phyloP scores from a whole-genome alignment of 2,329 filamentous ascomycete genomes.

The Albophoma yamanashiensis region DNA sequence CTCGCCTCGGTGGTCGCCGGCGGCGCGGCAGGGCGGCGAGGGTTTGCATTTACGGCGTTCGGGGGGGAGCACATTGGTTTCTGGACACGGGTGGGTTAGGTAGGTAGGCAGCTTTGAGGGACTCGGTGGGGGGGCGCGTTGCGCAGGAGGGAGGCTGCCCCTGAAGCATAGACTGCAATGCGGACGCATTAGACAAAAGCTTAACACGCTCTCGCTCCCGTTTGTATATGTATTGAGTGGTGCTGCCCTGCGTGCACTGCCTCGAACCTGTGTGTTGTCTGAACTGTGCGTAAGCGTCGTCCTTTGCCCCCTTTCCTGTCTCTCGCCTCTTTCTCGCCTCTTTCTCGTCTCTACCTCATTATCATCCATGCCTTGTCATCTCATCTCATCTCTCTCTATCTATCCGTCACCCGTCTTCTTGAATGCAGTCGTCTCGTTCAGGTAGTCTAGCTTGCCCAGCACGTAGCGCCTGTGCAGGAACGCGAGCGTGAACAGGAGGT shows the following conservation, averaged over 20 bases:
- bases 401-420: background rate
- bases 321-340: too few relatives aligned
- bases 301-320: background rate
- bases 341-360: background rate
- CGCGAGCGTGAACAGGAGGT: conserved; percentile 11
- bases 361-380: background rate
- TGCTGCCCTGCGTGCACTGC: background rate
- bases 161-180: background rate
- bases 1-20: too few relatives aligned
- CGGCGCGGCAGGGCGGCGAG: background rate
- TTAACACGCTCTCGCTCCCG: background rate
- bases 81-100: background rate
- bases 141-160: background rate
- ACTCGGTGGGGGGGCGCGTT: background rate
- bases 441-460: conserved; percentile 16
- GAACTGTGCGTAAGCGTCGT: background rate
- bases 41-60: background rate
- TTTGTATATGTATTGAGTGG: background rate
- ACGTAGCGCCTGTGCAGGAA: conserved; percentile 13
- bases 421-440: conserved; percentile 11
- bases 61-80: background rate
- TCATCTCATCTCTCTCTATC: too few relatives aligned
- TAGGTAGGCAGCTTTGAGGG: background rate
- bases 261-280: background rate
- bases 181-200: background rate